These are phyloP conservation scores for Fonsecaea nubica DNA, from an alignment of 2,329 filamentous ascomycete genomes.

Conservation along the genomic window DNA sequence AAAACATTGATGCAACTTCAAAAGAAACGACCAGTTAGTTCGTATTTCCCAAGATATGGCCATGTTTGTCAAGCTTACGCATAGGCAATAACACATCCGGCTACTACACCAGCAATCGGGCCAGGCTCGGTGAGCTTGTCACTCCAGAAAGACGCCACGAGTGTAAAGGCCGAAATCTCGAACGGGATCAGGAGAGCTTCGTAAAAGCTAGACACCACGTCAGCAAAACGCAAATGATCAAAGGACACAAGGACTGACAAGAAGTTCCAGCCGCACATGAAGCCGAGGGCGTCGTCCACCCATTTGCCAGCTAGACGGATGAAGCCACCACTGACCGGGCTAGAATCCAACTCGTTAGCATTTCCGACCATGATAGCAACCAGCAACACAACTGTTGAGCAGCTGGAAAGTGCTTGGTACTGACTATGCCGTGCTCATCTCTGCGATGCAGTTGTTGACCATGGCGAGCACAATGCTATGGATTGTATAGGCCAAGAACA, in stretches of 20 bases:
- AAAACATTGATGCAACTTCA: constrained; percentile 66
- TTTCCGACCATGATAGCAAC: too few relatives aligned
- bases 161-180: constrained; percentile 51
- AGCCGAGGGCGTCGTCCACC: constrained; percentile 54
- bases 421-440: constrained; percentile 50
- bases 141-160: constrained; percentile 51
- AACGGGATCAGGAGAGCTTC: constrained; percentile 49
- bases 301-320: constrained; percentile 49
- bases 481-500: constrained; percentile 47
- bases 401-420: constrained; percentile 43
- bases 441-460: constrained; percentile 49
- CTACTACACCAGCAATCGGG: constrained; percentile 47
- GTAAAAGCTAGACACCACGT: constrained; percentile 43
- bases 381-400: constrained; percentile 45
- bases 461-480: constrained; percentile 41
- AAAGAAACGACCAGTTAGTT: constrained; percentile 61
- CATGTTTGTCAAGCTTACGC: constrained; percentile 36
- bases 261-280: constrained; percentile 56
- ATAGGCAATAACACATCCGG: constrained; percentile 48
- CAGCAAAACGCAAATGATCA: neutral
- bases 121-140: constrained; percentile 41
- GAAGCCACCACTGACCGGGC: constrained; percentile 52
- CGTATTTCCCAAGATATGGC: constrained; percentile 37
- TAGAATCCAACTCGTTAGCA: constrained; percentile 4
- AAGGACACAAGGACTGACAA: constrained; percentile 42